Evolutionary conservation across 495 filamentous ascomycete genomes (phyloP), one percentile per base, ranked within the genome.

Genomic region (Haplographium delicatum): DNA sequence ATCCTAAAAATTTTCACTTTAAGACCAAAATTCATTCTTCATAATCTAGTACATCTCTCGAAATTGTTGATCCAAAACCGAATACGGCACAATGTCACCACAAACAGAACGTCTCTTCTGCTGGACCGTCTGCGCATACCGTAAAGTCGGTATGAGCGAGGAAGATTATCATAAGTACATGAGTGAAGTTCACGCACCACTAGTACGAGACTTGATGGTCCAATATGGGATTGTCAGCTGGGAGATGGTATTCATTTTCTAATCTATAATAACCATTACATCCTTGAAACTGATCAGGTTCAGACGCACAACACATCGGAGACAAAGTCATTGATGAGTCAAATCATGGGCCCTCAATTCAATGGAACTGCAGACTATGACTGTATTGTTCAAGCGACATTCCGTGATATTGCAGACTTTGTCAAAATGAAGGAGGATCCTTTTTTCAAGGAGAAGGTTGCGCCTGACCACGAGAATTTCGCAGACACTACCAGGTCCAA

Each of bases 121-220:
- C 57, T 63, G 71, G 34, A 76, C 73, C 9, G 69, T 79, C 42
- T 71, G 66, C 31, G 74, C 70, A 34, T 76, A 78, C 52, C 65
- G 68, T 16, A 69, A 68, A 56, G 61, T 65, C 7, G 73, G 69
- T 13, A 75, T 76, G 71, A 71, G 63, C 56, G 71, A 75, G 33
- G 69, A 72, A 57, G 71, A 61, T 22, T 76, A 76, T 50, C 61
- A 65, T 8, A 46, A 70, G 22, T 65, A 78, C 58, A 76, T 78
- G 73, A 59, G 48, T 7, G 53, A 73, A n/a, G 52, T 71, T 2
- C 68, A 65, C 1, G 72, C 70, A 0, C 69, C 71, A 0, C 50
- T 74, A 59, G 66, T 65, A 18, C 63, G 66, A 35, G 66, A 61
- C 22, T 58, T 74, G 3, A 70, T 76, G 69, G 68, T 65, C 15